Conservation (phyloP, 441 rosid genomes). For the Kokia cookei region DNA sequence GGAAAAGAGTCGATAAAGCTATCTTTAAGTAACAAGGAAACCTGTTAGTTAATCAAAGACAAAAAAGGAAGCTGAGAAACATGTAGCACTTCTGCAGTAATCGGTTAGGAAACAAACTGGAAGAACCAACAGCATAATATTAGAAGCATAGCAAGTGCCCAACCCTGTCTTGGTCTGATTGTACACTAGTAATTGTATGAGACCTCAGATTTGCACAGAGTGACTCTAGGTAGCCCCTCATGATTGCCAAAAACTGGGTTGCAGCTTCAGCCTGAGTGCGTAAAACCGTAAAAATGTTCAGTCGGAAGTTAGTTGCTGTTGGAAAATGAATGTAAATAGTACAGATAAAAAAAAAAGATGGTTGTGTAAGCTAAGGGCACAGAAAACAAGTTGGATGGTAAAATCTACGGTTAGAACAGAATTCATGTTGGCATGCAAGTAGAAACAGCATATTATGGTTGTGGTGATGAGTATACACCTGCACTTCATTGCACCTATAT, state of each 20-base stretch:
- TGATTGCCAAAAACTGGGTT: constrained; percentile 49
- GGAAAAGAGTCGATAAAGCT: constrained; percentile 92
- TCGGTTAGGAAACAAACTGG: neutral
- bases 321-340: too few species aligned
- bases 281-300: neutral
- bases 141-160: constrained; percentile 17
- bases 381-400: too few species aligned
- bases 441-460: constrained; percentile 4
- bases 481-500: constrained; percentile 73
- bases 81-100: neutral
- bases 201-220: constrained; percentile 78
- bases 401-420: too few species aligned
- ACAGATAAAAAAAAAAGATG: neutral
- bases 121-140: neutral
- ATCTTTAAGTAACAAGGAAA: constrained; percentile 90
- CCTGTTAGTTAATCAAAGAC: constrained; percentile 39
- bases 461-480: constrained; percentile 42
- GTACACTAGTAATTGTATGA: constrained; percentile 92
- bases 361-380: neutral
- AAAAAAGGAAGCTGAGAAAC: constrained; percentile 5
- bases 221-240: constrained; percentile 79
- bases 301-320: neutral
- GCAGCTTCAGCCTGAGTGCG: constrained; percentile 75
- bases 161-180: constrained; percentile 91
- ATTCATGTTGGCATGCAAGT: neutral